Percentiles rank a stretch among this genome's conserved stretches.
Evolutionary conservation across 257 asterid species (phyloP).

Genomic region (Solanum megistacrolobum): DNA sequence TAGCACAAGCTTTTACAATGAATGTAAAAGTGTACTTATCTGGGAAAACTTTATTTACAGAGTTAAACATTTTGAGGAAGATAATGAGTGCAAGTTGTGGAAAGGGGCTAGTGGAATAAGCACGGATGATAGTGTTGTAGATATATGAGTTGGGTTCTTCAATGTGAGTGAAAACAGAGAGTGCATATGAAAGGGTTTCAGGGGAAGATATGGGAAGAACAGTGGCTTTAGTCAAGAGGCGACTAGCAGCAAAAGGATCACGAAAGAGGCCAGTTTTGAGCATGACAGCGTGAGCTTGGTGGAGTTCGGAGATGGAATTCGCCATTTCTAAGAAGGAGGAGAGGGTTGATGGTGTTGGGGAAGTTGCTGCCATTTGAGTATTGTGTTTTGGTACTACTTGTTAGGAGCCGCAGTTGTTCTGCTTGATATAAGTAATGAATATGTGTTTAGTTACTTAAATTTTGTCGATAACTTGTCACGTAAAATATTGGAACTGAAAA

Average conservation of each 20-base stretch:
- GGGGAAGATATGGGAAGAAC: background rate
- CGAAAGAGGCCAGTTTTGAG: conserved; percentile 27
- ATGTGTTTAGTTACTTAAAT: background rate
- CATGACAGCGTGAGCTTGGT: conserved; percentile 26
- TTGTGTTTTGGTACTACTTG: background rate
- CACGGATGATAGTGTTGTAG: conserved; percentile 27
- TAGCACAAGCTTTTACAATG: conserved; percentile 29
- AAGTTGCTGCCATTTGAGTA: background rate
- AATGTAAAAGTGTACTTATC: conserved; percentile 31
- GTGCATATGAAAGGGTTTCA: conserved; percentile 19
- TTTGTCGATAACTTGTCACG: background rate
- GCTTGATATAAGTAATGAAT: background rate
- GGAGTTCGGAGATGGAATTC: conserved; percentile 16
- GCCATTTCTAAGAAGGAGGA: conserved; percentile 16
- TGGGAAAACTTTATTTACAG: conserved; percentile 6
- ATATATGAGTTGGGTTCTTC: conserved; percentile 18
- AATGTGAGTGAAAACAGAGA: conserved; percentile 16
- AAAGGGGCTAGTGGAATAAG: conserved; percentile 13
- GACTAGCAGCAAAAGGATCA: conserved; percentile 17
- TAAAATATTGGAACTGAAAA: too few relatives aligned
- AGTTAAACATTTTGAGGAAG: conserved; percentile 16
- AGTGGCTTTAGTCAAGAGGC: conserved; percentile 21
- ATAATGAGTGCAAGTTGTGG: conserved; percentile 9
- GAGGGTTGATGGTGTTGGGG: conserved; percentile 10
- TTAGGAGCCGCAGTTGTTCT: background rate